These are phyloP conservation scores for Schizonepeta tenuifolia DNA, from an alignment of 257 asterid genomes.

Conservation along the genomic window DNA sequence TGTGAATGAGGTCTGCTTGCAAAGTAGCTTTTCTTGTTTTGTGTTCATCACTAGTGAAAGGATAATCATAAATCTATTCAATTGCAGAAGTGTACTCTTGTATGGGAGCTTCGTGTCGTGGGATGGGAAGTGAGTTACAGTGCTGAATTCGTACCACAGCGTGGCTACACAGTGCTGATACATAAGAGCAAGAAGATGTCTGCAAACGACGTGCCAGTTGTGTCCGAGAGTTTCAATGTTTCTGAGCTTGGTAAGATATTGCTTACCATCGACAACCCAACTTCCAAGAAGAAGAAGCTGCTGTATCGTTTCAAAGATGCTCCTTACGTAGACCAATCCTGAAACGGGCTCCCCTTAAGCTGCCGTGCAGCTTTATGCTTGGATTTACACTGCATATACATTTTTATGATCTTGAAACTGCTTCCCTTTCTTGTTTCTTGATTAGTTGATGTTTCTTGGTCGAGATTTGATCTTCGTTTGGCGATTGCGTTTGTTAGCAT, in stretches of 20 bases:
- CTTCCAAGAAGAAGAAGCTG: slow-evolving; percentile 67
- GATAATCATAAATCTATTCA: no score
- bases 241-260: slow-evolving; percentile 69
- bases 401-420: neutral
- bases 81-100: slow-evolving; percentile 62
- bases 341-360: neutral
- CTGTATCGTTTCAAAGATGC: slow-evolving; percentile 69
- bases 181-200: slow-evolving; percentile 66
- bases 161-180: slow-evolving; percentile 64
- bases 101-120: slow-evolving; percentile 84
- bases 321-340: slow-evolving; percentile 41
- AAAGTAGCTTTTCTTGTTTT: neutral
- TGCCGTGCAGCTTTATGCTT: neutral
- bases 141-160: slow-evolving; percentile 70
- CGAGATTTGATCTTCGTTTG: slow-evolving; percentile 5
- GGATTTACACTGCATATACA: neutral
- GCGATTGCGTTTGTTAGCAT: slow-evolving; percentile 1
- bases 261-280: slow-evolving; percentile 69
- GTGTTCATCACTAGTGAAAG: no score
- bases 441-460: slow-evolving; percentile 2
- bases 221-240: slow-evolving; percentile 52
- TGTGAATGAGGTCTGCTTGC: slow-evolving; percentile 59
- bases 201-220: slow-evolving; percentile 62
- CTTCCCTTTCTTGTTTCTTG: neutral
- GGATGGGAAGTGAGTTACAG: slow-evolving; percentile 87